Percentiles rank a stretch among this genome's conserved stretches.
Evolutionary conservation across 2,329 filamentous ascomycete genomes (phyloP).

Genomic region (Bipolaris zeicola): DNA sequence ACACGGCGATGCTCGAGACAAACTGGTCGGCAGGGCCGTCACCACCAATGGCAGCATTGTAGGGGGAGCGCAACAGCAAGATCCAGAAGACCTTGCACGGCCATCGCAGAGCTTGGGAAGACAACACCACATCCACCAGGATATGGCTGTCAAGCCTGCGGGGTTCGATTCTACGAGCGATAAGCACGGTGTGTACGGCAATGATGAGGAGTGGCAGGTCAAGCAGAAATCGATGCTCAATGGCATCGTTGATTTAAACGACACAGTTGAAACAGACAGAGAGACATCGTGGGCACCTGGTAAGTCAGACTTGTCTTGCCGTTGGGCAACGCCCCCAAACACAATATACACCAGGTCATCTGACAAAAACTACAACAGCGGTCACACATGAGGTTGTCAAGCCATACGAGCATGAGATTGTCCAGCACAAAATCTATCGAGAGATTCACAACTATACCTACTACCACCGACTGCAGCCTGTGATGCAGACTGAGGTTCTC

Average conservation of each 20-base stretch:
- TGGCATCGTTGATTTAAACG: constrained; percentile 44
- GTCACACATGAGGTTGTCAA: constrained; percentile 58
- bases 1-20: neutral
- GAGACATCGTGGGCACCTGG: constrained; percentile 49
- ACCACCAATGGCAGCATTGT: constrained; percentile 3
- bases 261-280: constrained; percentile 50
- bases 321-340: neutral
- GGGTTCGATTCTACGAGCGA: neutral
- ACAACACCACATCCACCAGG: neutral
- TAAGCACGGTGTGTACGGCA: neutral
- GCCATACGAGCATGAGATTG: constrained; percentile 53
- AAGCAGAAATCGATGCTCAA: constrained; percentile 22
- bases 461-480: constrained; percentile 59
- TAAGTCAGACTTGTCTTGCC: constrained; percentile 20
- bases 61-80: neutral
- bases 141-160: constrained; percentile 4
- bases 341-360: neutral
- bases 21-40: constrained; percentile 4
- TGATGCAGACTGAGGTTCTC: constrained; percentile 59
- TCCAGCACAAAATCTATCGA: constrained; percentile 56
- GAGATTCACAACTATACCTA: constrained; percentile 62
- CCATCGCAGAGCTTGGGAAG: neutral
- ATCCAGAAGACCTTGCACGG: neutral
- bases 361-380: constrained; percentile 43
- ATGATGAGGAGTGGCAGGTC: constrained; percentile 10